A percentile compares a stretch with the other conserved stretches of the same genome.
Conservation (phyloP, 331 rosid species). For the Quercus lobata region DNA sequence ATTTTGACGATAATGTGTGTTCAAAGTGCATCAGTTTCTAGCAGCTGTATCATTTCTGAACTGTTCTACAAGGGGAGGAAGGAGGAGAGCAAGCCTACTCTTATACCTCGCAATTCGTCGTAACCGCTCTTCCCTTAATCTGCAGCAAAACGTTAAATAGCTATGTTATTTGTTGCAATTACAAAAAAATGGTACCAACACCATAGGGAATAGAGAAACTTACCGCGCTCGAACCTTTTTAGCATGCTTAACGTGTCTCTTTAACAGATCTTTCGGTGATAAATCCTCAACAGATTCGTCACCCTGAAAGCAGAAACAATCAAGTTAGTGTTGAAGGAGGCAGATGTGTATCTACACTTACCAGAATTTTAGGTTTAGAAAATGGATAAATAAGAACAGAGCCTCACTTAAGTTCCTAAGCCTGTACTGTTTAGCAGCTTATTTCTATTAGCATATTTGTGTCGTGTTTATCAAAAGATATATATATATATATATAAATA, state of each 20-base stretch:
- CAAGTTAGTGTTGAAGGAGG: slow-evolving; percentile 4
- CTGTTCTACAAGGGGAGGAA: slow-evolving; percentile 64
- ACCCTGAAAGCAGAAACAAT: slow-evolving; percentile 41
- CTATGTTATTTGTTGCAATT: neutral
- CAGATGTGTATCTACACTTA: neutral
- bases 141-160: slow-evolving; percentile 21
- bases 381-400: neutral
- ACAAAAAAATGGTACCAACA: neutral
- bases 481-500: too few relatives aligned
- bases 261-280: slow-evolving; percentile 46
- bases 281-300: slow-evolving; percentile 38
- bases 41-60: slow-evolving; percentile 56
- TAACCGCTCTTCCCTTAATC: slow-evolving; percentile 67
- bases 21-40: slow-evolving; percentile 23
- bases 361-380: neutral
- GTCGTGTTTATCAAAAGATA: too few relatives aligned
- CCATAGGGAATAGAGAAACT: slow-evolving; percentile 2
- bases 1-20: neutral
- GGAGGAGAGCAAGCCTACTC: slow-evolving; percentile 78
- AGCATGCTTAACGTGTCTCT: slow-evolving; percentile 60
- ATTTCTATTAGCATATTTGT: too few relatives aligned
- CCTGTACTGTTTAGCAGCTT: too few relatives aligned
- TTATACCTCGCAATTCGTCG: slow-evolving; percentile 71
- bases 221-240: slow-evolving; percentile 71
- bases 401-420: neutral